Conservation (phyloP, 1,284 basidiomycete species). For the Prillingera fragicola region DNA sequence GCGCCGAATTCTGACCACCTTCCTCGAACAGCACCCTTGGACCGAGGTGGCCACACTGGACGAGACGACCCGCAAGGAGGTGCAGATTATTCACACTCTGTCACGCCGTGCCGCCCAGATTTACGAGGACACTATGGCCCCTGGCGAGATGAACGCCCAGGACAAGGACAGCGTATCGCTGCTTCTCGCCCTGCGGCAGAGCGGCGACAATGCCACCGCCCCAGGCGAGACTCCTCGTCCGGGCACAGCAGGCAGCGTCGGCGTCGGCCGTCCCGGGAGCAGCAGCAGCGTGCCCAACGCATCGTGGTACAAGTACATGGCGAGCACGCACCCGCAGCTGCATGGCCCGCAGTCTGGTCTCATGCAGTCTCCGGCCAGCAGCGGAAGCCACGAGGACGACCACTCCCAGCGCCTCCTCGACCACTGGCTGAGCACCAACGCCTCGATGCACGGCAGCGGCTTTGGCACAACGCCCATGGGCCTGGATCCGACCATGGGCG, state of each 20-base stretch:
- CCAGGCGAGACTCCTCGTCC: not conserved
- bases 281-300: not conserved
- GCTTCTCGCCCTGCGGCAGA: constrained; percentile 40
- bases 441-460: constrained; percentile 34
- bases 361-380: constrained; percentile 12
- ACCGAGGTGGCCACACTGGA: constrained; percentile 36
- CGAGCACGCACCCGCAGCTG: not conserved
- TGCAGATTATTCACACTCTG: constrained; percentile 47
- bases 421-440: constrained; percentile 45
- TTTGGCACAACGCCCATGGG: too few species aligned
- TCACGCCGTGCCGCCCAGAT: constrained; percentile 43
- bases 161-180: constrained; percentile 44
- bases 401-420: constrained; percentile 46
- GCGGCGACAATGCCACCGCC: constrained; percentile 9
- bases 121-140: constrained; percentile 41
- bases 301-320: constrained; percentile 12
- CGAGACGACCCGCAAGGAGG: constrained; percentile 47
- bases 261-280: not conserved
- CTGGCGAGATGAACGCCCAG: constrained; percentile 36
- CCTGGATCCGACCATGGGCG: too few species aligned
- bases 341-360: not conserved
- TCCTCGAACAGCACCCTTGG: constrained; percentile 45
- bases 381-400: constrained; percentile 40
- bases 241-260: not conserved
- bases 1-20: constrained; percentile 44